These are phyloP conservation scores for Aschersonia sp. DNA, from an alignment of 2,329 filamentous ascomycete genomes.

Conservation along the genomic window DNA sequence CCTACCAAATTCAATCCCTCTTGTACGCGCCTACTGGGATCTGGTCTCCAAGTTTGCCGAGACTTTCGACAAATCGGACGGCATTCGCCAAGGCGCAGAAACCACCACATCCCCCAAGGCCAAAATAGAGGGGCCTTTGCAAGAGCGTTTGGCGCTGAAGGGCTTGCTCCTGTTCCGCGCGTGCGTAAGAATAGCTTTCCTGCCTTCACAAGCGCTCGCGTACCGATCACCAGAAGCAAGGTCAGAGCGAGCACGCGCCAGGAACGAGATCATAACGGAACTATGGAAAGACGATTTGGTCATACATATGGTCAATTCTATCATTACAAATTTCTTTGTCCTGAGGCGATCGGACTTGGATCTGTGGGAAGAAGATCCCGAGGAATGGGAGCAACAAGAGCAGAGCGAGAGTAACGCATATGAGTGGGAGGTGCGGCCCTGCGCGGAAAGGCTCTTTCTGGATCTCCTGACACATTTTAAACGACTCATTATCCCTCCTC, in stretches of 20 bases:
- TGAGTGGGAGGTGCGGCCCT: conserved; percentile 85
- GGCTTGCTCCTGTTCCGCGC: conserved; percentile 70
- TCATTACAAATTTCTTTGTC: conserved; percentile 79
- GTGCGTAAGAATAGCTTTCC: conserved; percentile 75
- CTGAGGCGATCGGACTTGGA: conserved; percentile 76
- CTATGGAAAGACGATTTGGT: conserved; percentile 68
- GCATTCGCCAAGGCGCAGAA: conserved; percentile 32
- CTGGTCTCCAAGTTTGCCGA: conserved; percentile 66
- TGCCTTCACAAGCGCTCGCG: conserved; percentile 68
- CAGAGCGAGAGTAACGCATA: conserved; percentile 74
- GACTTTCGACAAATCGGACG: conserved; percentile 49
- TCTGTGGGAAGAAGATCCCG: conserved; percentile 86
- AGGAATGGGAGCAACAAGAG: conserved; percentile 89
- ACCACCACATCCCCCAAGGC: conserved; percentile 25
- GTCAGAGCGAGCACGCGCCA: conserved; percentile 59
- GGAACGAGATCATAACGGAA: conserved; percentile 53
- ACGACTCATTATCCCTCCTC: conserved; percentile 59
- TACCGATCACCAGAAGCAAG: conserved; percentile 64
- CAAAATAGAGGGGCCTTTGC: conserved; percentile 45
- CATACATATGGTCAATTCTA: conserved; percentile 64
- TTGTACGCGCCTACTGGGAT: conserved; percentile 76
- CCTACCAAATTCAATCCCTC: conserved; percentile 62
- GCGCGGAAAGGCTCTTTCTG: conserved; percentile 85
- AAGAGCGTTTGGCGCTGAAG: conserved; percentile 71
- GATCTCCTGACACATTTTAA: conserved; percentile 87